Evolutionary conservation across 495 filamentous ascomycete species (phyloP), one percentile per base, ranked within the genome.

Genomic region (Aspergillus olivimuriae): DNA sequence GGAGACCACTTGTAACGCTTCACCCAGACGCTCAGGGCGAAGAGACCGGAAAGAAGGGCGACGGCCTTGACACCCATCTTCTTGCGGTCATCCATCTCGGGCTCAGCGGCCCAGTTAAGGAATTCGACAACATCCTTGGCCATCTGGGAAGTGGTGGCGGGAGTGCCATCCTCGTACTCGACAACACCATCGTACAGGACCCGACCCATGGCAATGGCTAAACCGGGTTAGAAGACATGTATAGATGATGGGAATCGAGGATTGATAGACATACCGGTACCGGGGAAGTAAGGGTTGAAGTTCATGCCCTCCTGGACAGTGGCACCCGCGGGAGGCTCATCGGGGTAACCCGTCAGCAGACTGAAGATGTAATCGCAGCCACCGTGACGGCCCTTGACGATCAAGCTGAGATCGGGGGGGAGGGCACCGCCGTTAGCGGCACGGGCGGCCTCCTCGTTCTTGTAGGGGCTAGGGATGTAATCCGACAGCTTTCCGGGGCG

Each of bases 271-370:
- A 35, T 70, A 77, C 78, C 92, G 50, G 92, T 97, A 55, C 94
- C 94, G 39, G 92, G 92, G 81, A 99, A 99, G 76, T 96, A 99
- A 20, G 92, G 92, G 80, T 99, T 99, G 80, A 99, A 99, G 79
- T 97, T 94, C 63, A 99, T 81, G 50, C 92, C 92, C 46, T 81
- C 77, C 45, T 77, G 76, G 51, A 99, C 80, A 47, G 70, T 65
- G 47, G 82, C 87, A 56, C 92, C 92, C 31, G 92, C 84, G 10
- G 92, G 92, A 36, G 89, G 78, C 72, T 99, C 91, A 55, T 99
- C 92, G 43, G 92, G 92, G 65, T 99, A 99, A 47, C 92, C 92
- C n/a, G 92, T 99, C 63, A 99, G 70, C 54, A 99, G 77, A 62
- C 71, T 84, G 78, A 97, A 99, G 66, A 99, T 83, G 75, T 99